phyloP scores from a whole-genome alignment of 1,284 basidiomycete genomes.

The Cutaneotrichosporon sp. region DNA sequence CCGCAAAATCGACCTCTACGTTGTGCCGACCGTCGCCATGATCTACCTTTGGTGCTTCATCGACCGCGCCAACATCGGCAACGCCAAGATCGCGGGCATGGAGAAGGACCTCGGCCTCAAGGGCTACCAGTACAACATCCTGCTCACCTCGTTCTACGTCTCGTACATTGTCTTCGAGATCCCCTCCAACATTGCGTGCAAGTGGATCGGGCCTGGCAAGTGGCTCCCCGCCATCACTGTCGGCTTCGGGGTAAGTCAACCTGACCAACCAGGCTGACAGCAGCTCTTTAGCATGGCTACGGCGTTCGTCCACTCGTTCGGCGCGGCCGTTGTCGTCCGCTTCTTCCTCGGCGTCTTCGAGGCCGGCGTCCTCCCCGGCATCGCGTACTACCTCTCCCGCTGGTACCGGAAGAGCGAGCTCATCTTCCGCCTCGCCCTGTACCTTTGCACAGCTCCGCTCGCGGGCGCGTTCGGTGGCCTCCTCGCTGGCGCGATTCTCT shows the following conservation, averaged over 20 bases:
- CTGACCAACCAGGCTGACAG: background rate
- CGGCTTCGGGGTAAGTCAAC: conserved; percentile 25
- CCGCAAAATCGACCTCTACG: conserved; percentile 28
- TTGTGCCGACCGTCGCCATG: conserved; percentile 25
- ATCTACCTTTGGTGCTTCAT: conserved; percentile 28
- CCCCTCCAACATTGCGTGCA: conserved; percentile 25
- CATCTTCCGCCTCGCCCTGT: conserved; percentile 20
- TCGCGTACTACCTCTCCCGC: conserved; percentile 36
- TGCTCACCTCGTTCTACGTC: conserved; percentile 27
- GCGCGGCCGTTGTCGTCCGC: conserved; percentile 22
- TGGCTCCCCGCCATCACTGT: conserved; percentile 31
- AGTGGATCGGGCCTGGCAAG: conserved; percentile 25
- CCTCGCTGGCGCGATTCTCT: conserved; percentile 26
- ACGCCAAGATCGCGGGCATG: conserved; percentile 29
- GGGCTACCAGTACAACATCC: conserved; percentile 30
- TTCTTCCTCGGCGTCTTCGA: conserved; percentile 43
- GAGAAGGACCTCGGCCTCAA: conserved; percentile 23
- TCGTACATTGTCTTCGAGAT: conserved; percentile 34
- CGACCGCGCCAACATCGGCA: conserved; percentile 28
- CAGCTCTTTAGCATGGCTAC: conserved; percentile 35
- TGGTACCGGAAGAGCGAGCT: conserved; percentile 28
- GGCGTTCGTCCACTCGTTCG: conserved; percentile 32
- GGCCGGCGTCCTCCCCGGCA: conserved; percentile 38
- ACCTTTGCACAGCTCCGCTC: conserved; percentile 19
- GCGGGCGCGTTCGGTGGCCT: conserved; percentile 27